Conservation (phyloP, 2,329 filamentous ascomycete genomes). For the Dactylellina cionopaga region DNA sequence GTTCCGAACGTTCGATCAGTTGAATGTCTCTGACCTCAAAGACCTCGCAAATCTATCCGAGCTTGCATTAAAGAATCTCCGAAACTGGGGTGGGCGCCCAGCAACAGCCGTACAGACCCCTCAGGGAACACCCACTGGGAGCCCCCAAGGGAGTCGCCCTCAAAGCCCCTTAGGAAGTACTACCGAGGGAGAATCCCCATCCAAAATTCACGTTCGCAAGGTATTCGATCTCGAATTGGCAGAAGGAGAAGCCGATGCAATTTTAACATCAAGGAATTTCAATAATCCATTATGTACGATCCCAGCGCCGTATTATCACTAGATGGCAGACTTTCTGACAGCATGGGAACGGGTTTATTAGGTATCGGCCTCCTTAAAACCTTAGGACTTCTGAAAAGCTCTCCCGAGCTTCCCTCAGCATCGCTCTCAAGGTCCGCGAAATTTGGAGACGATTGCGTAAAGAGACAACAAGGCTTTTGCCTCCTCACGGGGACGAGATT, state of each 20-base stretch:
- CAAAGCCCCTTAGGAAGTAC: neutral
- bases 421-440: conserved; percentile 1
- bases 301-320: too few relatives aligned
- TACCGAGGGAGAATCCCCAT: neutral
- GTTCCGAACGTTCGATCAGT: conserved; percentile 10
- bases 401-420: neutral
- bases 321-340: too few relatives aligned
- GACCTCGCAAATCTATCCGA: conserved; percentile 15
- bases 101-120: neutral
- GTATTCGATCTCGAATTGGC: too few relatives aligned
- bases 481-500: neutral
- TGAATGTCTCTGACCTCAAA: neutral
- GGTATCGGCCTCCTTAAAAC: neutral
- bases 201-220: too few relatives aligned
- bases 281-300: neutral
- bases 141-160: neutral
- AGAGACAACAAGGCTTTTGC: neutral
- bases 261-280: neutral
- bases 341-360: neutral
- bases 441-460: neutral
- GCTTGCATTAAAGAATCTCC: conserved; percentile 13
- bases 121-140: neutral
- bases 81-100: conserved; percentile 16
- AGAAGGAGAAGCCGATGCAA: too few relatives aligned
- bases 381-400: neutral